These are phyloP conservation scores for Neonectria hederae DNA, from an alignment of 2,329 filamentous ascomycete species.

Conservation along the genomic window DNA sequence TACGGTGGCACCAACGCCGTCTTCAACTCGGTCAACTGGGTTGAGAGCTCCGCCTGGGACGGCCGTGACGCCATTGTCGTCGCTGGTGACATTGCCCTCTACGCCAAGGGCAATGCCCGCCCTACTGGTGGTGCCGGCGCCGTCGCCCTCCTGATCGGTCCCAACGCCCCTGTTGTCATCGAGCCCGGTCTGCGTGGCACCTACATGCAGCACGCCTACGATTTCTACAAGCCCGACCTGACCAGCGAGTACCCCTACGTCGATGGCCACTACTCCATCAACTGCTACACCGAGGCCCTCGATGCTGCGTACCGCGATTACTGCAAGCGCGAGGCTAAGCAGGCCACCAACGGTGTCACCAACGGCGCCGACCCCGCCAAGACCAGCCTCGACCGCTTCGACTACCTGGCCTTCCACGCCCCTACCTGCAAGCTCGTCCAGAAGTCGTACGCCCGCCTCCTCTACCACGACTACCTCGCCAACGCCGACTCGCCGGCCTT, in stretches of 20 bases:
- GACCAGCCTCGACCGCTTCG: slow-evolving; percentile 80
- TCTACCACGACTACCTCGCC: slow-evolving; percentile 86
- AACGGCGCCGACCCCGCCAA: slow-evolving; percentile 61
- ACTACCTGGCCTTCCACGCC: slow-evolving; percentile 84
- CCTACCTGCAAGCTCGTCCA: slow-evolving; percentile 88
- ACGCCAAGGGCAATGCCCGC: slow-evolving; percentile 83
- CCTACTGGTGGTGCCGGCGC: slow-evolving; percentile 83
- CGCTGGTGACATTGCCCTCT: slow-evolving; percentile 84
- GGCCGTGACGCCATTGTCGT: slow-evolving; percentile 83
- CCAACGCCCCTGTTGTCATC: slow-evolving; percentile 78
- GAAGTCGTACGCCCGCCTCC: slow-evolving; percentile 83
- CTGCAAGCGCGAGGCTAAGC: slow-evolving; percentile 74
- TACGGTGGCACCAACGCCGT: slow-evolving; percentile 87
- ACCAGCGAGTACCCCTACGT: slow-evolving; percentile 89
- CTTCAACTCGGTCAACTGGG: slow-evolving; percentile 86
- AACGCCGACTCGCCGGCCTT: slow-evolving; percentile 75
- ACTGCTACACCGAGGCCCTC: slow-evolving; percentile 83
- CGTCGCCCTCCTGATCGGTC: slow-evolving; percentile 82
- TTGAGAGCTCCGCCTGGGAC: slow-evolving; percentile 89
- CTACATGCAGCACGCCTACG: slow-evolving; percentile 86
- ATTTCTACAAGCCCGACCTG: slow-evolving; percentile 91
- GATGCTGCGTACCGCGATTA: slow-evolving; percentile 86
- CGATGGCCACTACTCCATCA: slow-evolving; percentile 84
- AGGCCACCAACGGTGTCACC: slow-evolving; percentile 61
- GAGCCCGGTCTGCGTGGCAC: slow-evolving; percentile 82